These are phyloP conservation scores for Daldinia grandis DNA, from an alignment of 495 filamentous ascomycete species.

Conservation along the genomic window DNA sequence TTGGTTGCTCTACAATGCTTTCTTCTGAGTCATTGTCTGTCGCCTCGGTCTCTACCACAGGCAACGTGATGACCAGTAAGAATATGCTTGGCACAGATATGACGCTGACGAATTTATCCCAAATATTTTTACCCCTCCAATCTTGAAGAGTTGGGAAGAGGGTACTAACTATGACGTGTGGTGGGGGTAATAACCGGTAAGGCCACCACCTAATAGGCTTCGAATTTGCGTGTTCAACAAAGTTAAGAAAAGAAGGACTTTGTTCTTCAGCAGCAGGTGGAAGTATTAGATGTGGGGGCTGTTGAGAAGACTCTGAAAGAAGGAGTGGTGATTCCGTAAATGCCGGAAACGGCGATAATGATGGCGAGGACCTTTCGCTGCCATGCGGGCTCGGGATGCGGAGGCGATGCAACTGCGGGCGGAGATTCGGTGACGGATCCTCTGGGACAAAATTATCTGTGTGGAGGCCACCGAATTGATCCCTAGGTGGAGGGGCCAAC, in stretches of 20 bases:
- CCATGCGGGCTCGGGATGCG: conserved; percentile 57
- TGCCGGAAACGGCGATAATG: conserved; percentile 53
- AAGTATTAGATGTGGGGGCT: conserved; percentile 47
- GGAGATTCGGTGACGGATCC: conserved; percentile 22
- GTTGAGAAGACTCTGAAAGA: conserved; percentile 57
- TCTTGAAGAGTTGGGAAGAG: conserved; percentile 87
- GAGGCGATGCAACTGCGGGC: conserved; percentile 37
- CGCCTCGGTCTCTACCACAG: conserved; percentile 75
- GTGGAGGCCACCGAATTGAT: conserved; percentile 17
- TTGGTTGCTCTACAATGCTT: conserved; percentile 44
- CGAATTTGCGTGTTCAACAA: conserved; percentile 59
- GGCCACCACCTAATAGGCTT: conserved; percentile 75
- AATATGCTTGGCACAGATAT: conserved; percentile 90
- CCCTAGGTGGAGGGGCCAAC: conserved; percentile 44
- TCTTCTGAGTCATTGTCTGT: conserved; percentile 62
- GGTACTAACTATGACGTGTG: conserved; percentile 72
- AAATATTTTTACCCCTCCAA: conserved; percentile 78
- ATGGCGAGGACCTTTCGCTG: conserved; percentile 57
- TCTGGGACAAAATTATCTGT: conserved; percentile 23
- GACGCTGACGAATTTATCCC: conserved; percentile 79
- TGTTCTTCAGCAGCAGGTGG: conserved; percentile 42
- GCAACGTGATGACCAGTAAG: conserved; percentile 88
- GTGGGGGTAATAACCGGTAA: conserved; percentile 72
- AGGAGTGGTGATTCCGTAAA: conserved; percentile 54
- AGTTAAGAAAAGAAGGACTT: conserved; percentile 36